phyloP scores from a whole-genome alignment of 129 eudicot species.

The Helianthus annuus region HanXRQr2.0-SUNRISE NC_035434.2:51246445-51246944 shows the following conservation, averaged over 20 bases:
- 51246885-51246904: too few species aligned
- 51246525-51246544: constrained; percentile 1
- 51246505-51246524: constrained; percentile 27
- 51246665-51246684: constrained; percentile 12
- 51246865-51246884: too few species aligned
- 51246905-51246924: too few species aligned
- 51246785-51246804: too few species aligned
- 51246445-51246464: not conserved
- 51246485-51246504: constrained; percentile 5
- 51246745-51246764: not conserved
- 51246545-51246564: constrained; percentile 28
- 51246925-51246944: too few species aligned
- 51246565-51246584: constrained; percentile 16
- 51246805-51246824: too few species aligned
- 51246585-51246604: constrained; percentile 22
- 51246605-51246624: constrained; percentile 10
- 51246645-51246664: not conserved
- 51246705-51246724: not conserved
- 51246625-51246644: not conserved
- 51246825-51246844: too few species aligned
- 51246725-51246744: not conserved
- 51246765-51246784: too few species aligned
- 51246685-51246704: not conserved
- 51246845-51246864: too few species aligned
- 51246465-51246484: constrained; percentile 19